A percentile compares a stretch with the other conserved stretches of the same genome.
Evolutionary conservation across 2,329 filamentous ascomycete genomes (phyloP).

Genomic region (Botrytis aclada): DNA sequence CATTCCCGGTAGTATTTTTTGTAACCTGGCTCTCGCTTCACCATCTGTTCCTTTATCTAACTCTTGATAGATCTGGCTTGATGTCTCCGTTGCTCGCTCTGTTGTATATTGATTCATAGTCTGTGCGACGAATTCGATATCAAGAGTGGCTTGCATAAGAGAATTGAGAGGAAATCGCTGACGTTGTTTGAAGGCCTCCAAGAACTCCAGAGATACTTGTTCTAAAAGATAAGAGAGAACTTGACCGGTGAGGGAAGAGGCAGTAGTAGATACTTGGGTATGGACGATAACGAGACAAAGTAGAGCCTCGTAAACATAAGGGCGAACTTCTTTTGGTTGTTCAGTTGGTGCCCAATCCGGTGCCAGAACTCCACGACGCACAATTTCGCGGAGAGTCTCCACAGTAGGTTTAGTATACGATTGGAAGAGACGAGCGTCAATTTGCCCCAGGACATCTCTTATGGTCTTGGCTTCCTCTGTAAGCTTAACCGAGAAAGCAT

Average conservation of each 20-base stretch:
- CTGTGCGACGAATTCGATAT: constrained; percentile 95
- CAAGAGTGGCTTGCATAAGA: constrained; percentile 94
- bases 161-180: constrained; percentile 69
- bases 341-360: constrained; percentile 66
- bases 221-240: constrained; percentile 87
- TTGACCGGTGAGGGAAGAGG: constrained; percentile 70
- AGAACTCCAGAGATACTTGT: constrained; percentile 73
- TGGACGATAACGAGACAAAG: constrained; percentile 87
- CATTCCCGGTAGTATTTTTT: constrained; percentile 88
- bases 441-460: constrained; percentile 83
- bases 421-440: constrained; percentile 86
- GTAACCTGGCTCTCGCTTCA: constrained; percentile 72
- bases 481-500: constrained; percentile 87
- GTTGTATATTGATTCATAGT: constrained; percentile 88
- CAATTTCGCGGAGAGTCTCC: constrained; percentile 63
- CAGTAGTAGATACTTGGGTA: constrained; percentile 80
- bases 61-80: constrained; percentile 88
- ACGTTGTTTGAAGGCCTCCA: constrained; percentile 71
- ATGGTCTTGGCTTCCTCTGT: constrained; percentile 93
- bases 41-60: constrained; percentile 87
- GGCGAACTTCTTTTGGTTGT: constrained; percentile 71
- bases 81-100: constrained; percentile 73
- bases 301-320: constrained; percentile 87
- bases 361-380: constrained; percentile 68
- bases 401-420: constrained; percentile 83